Percentiles rank a stretch among this genome's conserved stretches.
Evolutionary conservation across 495 filamentous ascomycete genomes (phyloP).

Genomic region (Usnea hakonensis): DNA sequence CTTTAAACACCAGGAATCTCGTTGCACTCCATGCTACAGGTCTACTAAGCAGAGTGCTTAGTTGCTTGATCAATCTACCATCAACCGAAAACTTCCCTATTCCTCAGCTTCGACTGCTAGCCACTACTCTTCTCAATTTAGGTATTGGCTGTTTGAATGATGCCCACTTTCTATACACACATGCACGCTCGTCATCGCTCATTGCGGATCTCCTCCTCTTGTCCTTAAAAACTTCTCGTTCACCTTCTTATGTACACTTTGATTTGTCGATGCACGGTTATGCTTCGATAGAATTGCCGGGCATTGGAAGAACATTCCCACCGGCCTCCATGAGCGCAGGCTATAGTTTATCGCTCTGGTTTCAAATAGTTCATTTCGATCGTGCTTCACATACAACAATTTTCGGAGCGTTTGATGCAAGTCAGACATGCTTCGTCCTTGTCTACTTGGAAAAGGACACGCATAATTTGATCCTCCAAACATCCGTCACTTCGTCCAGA

Average conservation of each 20-base stretch:
- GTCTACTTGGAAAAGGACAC: constrained; percentile 92
- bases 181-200: constrained; percentile 50
- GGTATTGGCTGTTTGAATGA: constrained; percentile 73
- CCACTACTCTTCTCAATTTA: constrained; percentile 50
- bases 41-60: constrained; percentile 63
- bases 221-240: constrained; percentile 61
- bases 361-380: constrained; percentile 82
- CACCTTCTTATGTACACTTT: constrained; percentile 83
- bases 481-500: constrained; percentile 74
- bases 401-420: constrained; percentile 89
- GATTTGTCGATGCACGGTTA: constrained; percentile 83
- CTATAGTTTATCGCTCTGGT: constrained; percentile 85
- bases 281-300: constrained; percentile 79
- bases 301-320: constrained; percentile 74
- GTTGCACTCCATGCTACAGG: constrained; percentile 70
- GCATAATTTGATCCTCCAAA: constrained; percentile 92
- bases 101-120: constrained; percentile 51
- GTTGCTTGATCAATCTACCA: constrained; percentile 50
- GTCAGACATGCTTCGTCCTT: constrained; percentile 88
- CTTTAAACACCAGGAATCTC: constrained; percentile 64
- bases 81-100: constrained; percentile 45
- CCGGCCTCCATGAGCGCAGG: constrained; percentile 61
- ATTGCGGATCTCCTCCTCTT: constrained; percentile 66
- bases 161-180: constrained; percentile 65
- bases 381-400: constrained; percentile 79